These are phyloP conservation scores for Suhomyces bribrorum DNA, from an alignment of 1,139 yeast species.

Conservation along the genomic window DNA sequence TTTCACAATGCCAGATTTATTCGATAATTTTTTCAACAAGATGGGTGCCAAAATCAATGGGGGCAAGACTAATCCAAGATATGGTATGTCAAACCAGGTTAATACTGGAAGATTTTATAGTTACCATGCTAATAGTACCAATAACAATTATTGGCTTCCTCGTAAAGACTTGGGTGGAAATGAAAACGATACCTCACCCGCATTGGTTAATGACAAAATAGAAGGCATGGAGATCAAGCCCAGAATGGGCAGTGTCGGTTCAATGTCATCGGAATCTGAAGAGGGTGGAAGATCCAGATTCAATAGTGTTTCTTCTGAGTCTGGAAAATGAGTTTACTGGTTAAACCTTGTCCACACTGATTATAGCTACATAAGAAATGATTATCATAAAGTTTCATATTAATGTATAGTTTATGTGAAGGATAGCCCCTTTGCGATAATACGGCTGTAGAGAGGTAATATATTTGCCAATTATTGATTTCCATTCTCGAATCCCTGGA, in stretches of 20 bases:
- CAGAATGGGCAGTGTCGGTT: conserved; percentile 25
- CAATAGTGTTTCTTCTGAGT: conserved; percentile 17
- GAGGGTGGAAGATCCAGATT: conserved; percentile 18
- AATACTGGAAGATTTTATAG: conserved; percentile 42
- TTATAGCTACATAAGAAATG: background rate
- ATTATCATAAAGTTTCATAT: too few relatives aligned
- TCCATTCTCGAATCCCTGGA: conserved; percentile 12
- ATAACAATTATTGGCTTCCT: conserved; percentile 46
- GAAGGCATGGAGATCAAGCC: conserved; percentile 14
- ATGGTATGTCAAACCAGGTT: conserved; percentile 36
- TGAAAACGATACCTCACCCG: conserved; percentile 4
- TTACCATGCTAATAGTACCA: conserved; percentile 38
- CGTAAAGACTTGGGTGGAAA: conserved; percentile 8
- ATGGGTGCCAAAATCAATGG: conserved; percentile 36
- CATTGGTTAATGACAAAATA: background rate
- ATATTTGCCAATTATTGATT: too few relatives aligned
- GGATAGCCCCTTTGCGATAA: too few relatives aligned
- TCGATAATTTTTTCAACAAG: conserved; percentile 41
- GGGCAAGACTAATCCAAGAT: conserved; percentile 34
- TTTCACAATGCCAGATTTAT: conserved; percentile 42
- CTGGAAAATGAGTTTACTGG: conserved; percentile 2
- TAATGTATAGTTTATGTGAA: background rate
- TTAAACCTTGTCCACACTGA: background rate
- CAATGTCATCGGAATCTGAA: conserved; percentile 17
- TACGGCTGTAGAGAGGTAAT: too few relatives aligned